Conservation (phyloP, 176 grass and related monocot species). For the Triticum urartu region DNA sequence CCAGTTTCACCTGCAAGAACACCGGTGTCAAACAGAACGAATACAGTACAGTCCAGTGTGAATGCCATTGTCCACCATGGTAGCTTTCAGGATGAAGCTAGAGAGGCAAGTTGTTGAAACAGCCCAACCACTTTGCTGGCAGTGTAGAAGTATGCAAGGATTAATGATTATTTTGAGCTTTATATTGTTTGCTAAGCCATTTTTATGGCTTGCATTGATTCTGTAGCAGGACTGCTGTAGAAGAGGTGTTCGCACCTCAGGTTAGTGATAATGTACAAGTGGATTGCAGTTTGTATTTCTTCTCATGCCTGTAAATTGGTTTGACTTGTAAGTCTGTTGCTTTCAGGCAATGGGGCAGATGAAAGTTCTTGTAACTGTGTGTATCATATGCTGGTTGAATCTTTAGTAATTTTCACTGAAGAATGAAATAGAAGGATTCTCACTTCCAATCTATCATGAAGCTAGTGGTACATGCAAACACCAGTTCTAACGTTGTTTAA, state of each 20-base stretch:
- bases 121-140: no score
- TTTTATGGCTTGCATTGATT: constrained; percentile 36
- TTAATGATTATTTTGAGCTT: constrained; percentile 4
- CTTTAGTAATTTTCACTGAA: constrained; percentile 58
- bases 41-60: neutral
- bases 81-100: constrained; percentile 16
- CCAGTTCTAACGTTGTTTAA: constrained; percentile 18
- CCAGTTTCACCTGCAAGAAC: constrained; percentile 4
- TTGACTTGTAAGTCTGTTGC: constrained; percentile 10
- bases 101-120: constrained; percentile 29
- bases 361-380: constrained; percentile 30
- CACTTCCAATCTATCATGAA: constrained; percentile 58
- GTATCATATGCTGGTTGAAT: constrained; percentile 50
- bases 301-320: constrained; percentile 22
- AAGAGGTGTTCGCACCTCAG: constrained; percentile 31
- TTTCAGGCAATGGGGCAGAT: constrained; percentile 46
- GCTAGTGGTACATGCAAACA: constrained; percentile 58
- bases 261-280: constrained; percentile 41
- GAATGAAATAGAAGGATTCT: constrained; percentile 48
- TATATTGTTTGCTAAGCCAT: constrained; percentile 22
- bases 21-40: neutral
- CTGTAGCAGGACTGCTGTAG: constrained; percentile 48
- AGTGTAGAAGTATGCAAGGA: neutral
- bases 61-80: neutral
- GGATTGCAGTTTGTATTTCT: neutral